Evolutionary conservation across 2,329 filamentous ascomycete genomes (phyloP), one percentile per base, ranked within the genome.

Genomic region (Gnomoniopsis smithogilvyi): DNA sequence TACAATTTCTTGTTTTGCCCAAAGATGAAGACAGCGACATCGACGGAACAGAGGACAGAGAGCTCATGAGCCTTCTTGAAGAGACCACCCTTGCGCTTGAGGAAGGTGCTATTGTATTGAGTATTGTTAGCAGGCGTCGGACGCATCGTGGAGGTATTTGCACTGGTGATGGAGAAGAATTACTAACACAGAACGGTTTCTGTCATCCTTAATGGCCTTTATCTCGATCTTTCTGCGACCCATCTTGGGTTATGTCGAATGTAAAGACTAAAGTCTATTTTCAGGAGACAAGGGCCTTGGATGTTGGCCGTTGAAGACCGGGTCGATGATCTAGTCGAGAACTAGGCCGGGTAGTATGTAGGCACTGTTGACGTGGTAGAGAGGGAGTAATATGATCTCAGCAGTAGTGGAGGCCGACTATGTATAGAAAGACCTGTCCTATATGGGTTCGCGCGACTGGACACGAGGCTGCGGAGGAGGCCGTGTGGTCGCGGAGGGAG

Each of bases 21-120:
- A 71, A 98, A 98, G 69, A 99, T 97, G 74, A 99, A 95, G 70
- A 99, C 95, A 45, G 95, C 95, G 66, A 99, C 95, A 74, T 99
- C 95, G 72, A 99, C 95, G 43, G 93, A 97, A 75, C 95, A 99
- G 64, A 99, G 88, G 50, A 99, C 95, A 55, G 94, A 96, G 54
- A 99, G 84, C 82, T 99, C 95, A 74, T 99, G 93, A 56, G 95
- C 95, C 85, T 99, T 99, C 81, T 99, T 99, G 84, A 99, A 99
- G 52, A 99, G 82, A 69, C 95, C 95, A 68, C 94, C 95, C 78
- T 99, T 99, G 79, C 95, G 91, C 83, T 99, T 99, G 67, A 99
- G 80, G 74, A 99, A 99, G 48, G 95, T 99, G 65, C 93, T 97
- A 70, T 55, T 59, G 59, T 53, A 58, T 33, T 34, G 30, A 34